Conservation (phyloP, 2,329 filamentous ascomycete species). For the Ceratocystis cubensis region DNA sequence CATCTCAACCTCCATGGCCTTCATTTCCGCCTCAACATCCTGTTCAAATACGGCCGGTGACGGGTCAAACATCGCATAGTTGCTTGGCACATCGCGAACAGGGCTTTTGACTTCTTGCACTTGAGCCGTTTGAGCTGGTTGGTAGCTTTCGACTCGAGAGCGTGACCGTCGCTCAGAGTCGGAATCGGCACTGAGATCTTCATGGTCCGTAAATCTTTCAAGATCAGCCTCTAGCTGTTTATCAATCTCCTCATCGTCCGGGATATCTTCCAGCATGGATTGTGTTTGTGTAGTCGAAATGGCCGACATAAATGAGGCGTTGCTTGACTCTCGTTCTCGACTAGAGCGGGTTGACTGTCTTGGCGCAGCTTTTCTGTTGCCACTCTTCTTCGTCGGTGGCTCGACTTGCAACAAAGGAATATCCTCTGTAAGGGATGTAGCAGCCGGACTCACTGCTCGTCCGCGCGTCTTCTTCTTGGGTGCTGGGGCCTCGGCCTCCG, state of each 20-base stretch:
- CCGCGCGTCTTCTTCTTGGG: constrained; percentile 47
- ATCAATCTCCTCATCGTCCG: constrained; percentile 54
- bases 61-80: constrained; percentile 44
- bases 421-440: constrained; percentile 26
- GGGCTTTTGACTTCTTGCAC: background rate
- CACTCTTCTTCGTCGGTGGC: constrained; percentile 25
- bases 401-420: background rate
- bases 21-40: constrained; percentile 40
- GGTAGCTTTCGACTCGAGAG: constrained; percentile 26
- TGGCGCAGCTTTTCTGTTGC: constrained; percentile 33
- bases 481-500: constrained; percentile 36
- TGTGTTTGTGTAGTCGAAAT: constrained; percentile 35
- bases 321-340: constrained; percentile 27
- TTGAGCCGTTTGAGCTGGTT: background rate
- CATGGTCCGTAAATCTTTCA: constrained; percentile 43
- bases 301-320: constrained; percentile 39
- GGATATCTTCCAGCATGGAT: constrained; percentile 32
- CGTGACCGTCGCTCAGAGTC: constrained; percentile 31
- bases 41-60: constrained; percentile 36
- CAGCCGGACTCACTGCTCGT: constrained; percentile 35
- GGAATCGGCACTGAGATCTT: constrained; percentile 36
- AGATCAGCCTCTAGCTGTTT: constrained; percentile 53
- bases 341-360: constrained; percentile 29
- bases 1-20: constrained; percentile 39
- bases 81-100: constrained; percentile 20